phyloP scores from a whole-genome alignment of 2,329 filamentous ascomycete genomes.

The Eutypella sp. region DNA sequence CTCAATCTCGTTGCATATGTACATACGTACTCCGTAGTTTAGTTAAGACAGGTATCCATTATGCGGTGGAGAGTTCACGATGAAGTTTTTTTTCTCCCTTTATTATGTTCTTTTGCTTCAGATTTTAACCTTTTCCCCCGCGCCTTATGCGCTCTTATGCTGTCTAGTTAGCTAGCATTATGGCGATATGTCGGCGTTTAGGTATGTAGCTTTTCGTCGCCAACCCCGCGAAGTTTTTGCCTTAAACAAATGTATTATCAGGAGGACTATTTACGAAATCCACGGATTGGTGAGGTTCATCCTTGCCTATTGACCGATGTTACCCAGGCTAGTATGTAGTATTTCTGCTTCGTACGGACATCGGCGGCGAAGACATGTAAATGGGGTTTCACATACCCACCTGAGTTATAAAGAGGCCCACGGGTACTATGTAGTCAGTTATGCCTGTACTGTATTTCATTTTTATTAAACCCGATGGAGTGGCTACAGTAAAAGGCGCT shows the following conservation, averaged over 20 bases:
- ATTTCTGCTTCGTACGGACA: too few relatives aligned
- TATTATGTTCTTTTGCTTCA: neutral
- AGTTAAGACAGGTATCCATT: too few relatives aligned
- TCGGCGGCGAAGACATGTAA: too few relatives aligned
- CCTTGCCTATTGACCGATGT: neutral
- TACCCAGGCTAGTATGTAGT: neutral
- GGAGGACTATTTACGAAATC: too few relatives aligned
- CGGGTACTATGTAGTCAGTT: neutral
- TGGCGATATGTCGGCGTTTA: neutral
- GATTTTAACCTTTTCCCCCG: neutral
- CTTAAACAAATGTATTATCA: neutral
- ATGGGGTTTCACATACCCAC: too few relatives aligned
- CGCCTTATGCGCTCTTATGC: too few relatives aligned
- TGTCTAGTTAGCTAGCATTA: too few relatives aligned
- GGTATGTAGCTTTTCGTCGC: neutral
- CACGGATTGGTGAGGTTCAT: too few relatives aligned
- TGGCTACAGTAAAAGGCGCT: neutral
- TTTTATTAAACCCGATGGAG: neutral
- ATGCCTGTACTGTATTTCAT: too few relatives aligned
- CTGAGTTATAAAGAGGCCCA: too few relatives aligned
- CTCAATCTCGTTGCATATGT: neutral
- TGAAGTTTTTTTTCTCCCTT: neutral
- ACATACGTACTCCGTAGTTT: too few relatives aligned
- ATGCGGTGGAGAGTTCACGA: neutral
- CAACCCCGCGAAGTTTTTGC: neutral